These are phyloP conservation scores for Keqinozyma sinolaborantium DNA, from an alignment of 1,139 yeast species.

Conservation along the genomic window DNA sequence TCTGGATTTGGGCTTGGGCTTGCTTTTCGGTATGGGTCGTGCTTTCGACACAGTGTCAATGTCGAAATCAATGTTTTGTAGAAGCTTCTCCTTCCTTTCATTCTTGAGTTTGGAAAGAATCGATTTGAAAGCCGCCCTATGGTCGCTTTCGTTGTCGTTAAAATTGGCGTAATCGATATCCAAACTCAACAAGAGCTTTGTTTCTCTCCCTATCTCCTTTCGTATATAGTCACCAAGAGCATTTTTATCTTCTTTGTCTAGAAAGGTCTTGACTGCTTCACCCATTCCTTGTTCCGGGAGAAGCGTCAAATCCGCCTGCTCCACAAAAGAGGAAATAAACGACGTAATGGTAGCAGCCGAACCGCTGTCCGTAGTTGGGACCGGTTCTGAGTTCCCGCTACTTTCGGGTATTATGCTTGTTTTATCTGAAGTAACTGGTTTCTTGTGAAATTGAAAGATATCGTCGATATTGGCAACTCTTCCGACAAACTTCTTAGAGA, in stretches of 20 bases:
- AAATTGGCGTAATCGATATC: slow-evolving; percentile 32
- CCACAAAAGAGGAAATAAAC: slow-evolving; percentile 52
- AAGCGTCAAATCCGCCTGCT: slow-evolving; percentile 60
- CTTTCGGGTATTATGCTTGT: slow-evolving; percentile 4
- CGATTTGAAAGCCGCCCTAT: slow-evolving; percentile 26
- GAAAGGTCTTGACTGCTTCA: slow-evolving; percentile 66
- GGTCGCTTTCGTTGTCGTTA: slow-evolving; percentile 26
- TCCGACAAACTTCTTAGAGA: slow-evolving; percentile 88
- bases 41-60: slow-evolving; percentile 1
- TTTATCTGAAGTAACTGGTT: slow-evolving; percentile 17
- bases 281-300: slow-evolving; percentile 78
- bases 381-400: slow-evolving; percentile 19
- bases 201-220: slow-evolving; percentile 59
- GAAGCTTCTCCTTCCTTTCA: slow-evolving; percentile 9
- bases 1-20: slow-evolving; percentile 1
- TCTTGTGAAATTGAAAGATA: slow-evolving; percentile 69
- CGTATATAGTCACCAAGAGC: slow-evolving; percentile 70
- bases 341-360: slow-evolving; percentile 45
- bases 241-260: slow-evolving; percentile 79
- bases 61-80: neutral
- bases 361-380: slow-evolving; percentile 18
- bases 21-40: slow-evolving; percentile 2
- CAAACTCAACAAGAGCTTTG: slow-evolving; percentile 49
- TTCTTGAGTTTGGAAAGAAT: slow-evolving; percentile 22
- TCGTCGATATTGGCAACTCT: slow-evolving; percentile 87